Percentiles rank a stretch among this genome's conserved stretches.
Evolutionary conservation across 2,329 filamentous ascomycete species (phyloP).

Genomic region (Stenocarpella maydis): DNA sequence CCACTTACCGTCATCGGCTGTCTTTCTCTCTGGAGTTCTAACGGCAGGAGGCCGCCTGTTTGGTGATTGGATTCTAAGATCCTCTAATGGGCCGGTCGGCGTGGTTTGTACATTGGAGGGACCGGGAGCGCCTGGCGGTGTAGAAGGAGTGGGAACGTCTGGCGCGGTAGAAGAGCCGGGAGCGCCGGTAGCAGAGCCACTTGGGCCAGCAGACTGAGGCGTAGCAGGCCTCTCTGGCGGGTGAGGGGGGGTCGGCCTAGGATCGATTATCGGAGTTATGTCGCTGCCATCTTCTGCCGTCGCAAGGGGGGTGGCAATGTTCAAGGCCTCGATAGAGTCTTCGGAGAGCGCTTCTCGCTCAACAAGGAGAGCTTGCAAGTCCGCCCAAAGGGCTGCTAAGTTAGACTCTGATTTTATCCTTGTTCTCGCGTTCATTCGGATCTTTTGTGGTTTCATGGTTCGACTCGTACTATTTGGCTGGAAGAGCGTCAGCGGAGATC

Average conservation of each 20-base stretch:
- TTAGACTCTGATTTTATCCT: neutral
- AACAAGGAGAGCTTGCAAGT: neutral
- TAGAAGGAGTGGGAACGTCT: too few species aligned
- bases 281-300: neutral
- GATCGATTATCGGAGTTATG: neutral
- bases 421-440: neutral
- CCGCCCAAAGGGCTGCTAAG: neutral
- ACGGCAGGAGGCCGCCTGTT: neutral
- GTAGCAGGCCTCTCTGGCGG: neutral
- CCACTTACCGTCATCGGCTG: neutral
- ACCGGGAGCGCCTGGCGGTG: too few species aligned
- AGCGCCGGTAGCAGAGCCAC: neutral
- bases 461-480: too few species aligned
- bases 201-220: neutral
- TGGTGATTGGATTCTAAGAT: neutral
- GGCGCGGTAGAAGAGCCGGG: too few species aligned
- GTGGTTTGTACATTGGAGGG: neutral
- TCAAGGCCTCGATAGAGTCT: neutral
- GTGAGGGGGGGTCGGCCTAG: neutral
- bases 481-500: too few species aligned
- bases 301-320: neutral
- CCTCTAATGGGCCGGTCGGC: neutral
- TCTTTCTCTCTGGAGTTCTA: constrained; percentile 1
- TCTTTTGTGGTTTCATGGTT: neutral
- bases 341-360: neutral